Base-by-base conservation (phyloP, 1,284 basidiomycete species). In the Tilletia caries region DNA sequence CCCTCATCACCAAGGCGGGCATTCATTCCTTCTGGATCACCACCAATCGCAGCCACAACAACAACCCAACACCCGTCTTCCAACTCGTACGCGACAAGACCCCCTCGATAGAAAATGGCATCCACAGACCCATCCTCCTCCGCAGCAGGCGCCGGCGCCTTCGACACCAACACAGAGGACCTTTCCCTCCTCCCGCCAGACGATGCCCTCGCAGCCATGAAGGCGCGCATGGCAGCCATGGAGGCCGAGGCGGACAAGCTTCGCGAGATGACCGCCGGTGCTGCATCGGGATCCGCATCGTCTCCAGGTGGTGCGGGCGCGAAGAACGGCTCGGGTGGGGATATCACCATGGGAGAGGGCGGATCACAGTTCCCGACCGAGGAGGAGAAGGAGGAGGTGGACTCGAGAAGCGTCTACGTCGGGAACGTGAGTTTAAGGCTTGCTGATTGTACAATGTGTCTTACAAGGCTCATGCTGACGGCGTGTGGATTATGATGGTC, bases 371-470 rank as follows among this genome's bases (percentile, higher is more conserved):
- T 74, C 67, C 77, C 78, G 1, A 73, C 71, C 3, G 81, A 82
- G 37, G 78, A 82, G 68, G 81, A 82, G 62, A 84, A 86, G 64
- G 87, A 90, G 50, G 86, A 88, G 52, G 89, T 95, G 20, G 96
- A 99, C 84, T 85, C 86, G 72, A 87, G 95, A 82, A 97, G 94
- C 86, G 86, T 99, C 67, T 98, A 95, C 84, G 91, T 99, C 75
- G 96, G 96, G 62, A 98, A 98, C 85, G 95, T 97, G 83, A 82
- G 92, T 88, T 13, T 43, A 41, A 15, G 15, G 37, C 37, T 41
- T 41, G 8, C 37, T 41, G 37, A 6, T 15, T 41, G 8, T 15
- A 10, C 15, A 15, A 10, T 41, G 1, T 15, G 15, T 6, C 37
- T 41, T 41, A 15, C 15, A 15, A 10, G 37, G 20, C 48, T 6